These are phyloP conservation scores for Penicillium sp. DNA, from an alignment of 2,329 filamentous ascomycete genomes.

Conservation along the genomic window DNA sequence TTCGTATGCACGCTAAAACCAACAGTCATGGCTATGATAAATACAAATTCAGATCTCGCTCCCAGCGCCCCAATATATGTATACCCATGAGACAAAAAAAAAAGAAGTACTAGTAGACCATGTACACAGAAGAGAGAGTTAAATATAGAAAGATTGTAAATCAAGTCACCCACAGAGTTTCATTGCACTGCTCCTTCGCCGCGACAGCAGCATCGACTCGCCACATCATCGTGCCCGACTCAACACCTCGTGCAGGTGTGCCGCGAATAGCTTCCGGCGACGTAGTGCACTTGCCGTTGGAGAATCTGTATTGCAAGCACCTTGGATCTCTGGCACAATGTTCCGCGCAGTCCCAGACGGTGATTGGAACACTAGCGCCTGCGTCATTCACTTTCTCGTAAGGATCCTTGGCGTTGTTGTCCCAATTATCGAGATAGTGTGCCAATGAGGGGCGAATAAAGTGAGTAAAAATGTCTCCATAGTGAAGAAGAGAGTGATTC, in stretches of 20 bases:
- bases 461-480: slow-evolving; percentile 29
- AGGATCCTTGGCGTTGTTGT: slow-evolving; percentile 15
- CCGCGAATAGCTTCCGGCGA: slow-evolving; percentile 20
- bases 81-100: background rate
- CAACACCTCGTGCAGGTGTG: slow-evolving; percentile 11
- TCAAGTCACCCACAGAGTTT: slow-evolving; percentile 15
- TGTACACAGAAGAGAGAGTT: background rate
- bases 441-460: slow-evolving; percentile 23
- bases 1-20: slow-evolving; percentile 10
- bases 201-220: slow-evolving; percentile 22
- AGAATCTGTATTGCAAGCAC: slow-evolving; percentile 25
- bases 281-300: slow-evolving; percentile 16
- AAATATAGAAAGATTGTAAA: background rate
- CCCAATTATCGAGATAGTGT: slow-evolving; percentile 21
- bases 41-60: background rate
- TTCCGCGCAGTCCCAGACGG: slow-evolving; percentile 24
- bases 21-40: background rate
- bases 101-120: background rate
- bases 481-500: slow-evolving; percentile 20
- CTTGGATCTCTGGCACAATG: slow-evolving; percentile 17
- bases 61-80: slow-evolving; percentile 7
- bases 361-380: slow-evolving; percentile 1
- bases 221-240: slow-evolving; percentile 28
- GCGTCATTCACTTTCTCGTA: slow-evolving; percentile 11
- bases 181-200: slow-evolving; percentile 12